Conservation (phyloP, 176 grass and related monocot species). For the Ensete ventricosum region DNA sequence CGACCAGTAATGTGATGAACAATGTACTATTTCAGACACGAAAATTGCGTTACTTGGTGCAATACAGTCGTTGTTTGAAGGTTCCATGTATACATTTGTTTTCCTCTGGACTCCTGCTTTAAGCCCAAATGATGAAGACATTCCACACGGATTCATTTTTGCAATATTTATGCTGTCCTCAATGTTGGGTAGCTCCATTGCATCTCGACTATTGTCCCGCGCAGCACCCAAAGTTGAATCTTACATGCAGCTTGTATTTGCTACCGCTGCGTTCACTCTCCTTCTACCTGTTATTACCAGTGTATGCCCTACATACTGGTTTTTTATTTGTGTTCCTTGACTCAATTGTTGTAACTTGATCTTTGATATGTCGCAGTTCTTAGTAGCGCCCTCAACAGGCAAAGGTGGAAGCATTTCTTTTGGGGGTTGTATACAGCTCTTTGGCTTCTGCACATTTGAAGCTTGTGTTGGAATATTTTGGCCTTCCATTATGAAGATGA, state of each 20-base stretch:
- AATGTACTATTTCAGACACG: slow-evolving; percentile 5
- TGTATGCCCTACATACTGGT: background rate
- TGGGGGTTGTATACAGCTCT: slow-evolving; percentile 1
- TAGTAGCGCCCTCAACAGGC: slow-evolving; percentile 1
- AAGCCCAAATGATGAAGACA: slow-evolving; percentile 21
- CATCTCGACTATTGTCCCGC: slow-evolving; percentile 9
- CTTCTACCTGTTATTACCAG: slow-evolving; percentile 13
- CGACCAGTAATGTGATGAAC: background rate
- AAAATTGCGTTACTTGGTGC: slow-evolving; percentile 20
- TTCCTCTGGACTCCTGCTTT: slow-evolving; percentile 21
- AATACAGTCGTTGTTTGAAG: slow-evolving; percentile 23
- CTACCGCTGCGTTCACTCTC: slow-evolving; percentile 2
- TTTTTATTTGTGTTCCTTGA: background rate
- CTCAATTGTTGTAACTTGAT: background rate
- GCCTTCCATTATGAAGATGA: slow-evolving; percentile 26
- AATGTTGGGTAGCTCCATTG: slow-evolving; percentile 17
- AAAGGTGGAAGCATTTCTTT: slow-evolving; percentile 17
- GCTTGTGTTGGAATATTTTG: slow-evolving; percentile 22
- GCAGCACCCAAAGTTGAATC: background rate
- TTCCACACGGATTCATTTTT: slow-evolving; percentile 24
- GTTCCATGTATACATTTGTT: slow-evolving; percentile 22
- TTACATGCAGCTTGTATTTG: slow-evolving; percentile 21
- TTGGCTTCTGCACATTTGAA: slow-evolving; percentile 17
- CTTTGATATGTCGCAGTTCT: background rate
- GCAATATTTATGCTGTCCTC: slow-evolving; percentile 16